Conservation (phyloP, 1,284 basidiomycete species). For the Lentinus polychrous region DNA sequence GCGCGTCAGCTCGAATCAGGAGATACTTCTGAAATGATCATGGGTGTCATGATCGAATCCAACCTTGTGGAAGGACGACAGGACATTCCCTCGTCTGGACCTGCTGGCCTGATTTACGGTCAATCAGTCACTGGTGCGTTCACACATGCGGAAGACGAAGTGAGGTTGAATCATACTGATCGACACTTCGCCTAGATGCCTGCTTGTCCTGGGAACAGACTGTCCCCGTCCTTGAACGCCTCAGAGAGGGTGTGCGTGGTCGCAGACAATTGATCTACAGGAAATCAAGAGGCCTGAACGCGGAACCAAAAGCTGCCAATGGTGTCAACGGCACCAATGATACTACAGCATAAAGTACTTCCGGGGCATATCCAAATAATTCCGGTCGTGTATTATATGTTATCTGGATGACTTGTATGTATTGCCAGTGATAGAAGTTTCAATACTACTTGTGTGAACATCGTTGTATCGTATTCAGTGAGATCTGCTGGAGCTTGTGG, state of each 20-base stretch:
- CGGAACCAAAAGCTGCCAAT: slow-evolving; percentile 4
- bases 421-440: no score
- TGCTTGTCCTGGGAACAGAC: slow-evolving; percentile 91
- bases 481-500: no score
- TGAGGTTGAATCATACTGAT: background rate
- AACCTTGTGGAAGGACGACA: slow-evolving; percentile 90
- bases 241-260: slow-evolving; percentile 75
- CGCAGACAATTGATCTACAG: slow-evolving; percentile 50
- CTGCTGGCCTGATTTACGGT: slow-evolving; percentile 77
- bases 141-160: background rate
- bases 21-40: slow-evolving; percentile 73
- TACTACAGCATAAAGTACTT: background rate
- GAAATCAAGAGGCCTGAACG: slow-evolving; percentile 21
- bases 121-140: slow-evolving; percentile 64
- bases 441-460: no score
- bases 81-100: slow-evolving; percentile 76
- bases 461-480: no score
- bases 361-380: no score
- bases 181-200: slow-evolving; percentile 44
- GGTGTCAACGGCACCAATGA: slow-evolving; percentile 15
- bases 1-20: slow-evolving; percentile 66
- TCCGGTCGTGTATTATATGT: no score
- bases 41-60: slow-evolving; percentile 98
- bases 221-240: slow-evolving; percentile 69
- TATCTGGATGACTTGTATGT: no score